Percentiles rank a stretch among this genome's conserved stretches.
phyloP scores from a whole-genome alignment of 2,329 filamentous ascomycete species.

The Fusarium chaquense region DNA sequence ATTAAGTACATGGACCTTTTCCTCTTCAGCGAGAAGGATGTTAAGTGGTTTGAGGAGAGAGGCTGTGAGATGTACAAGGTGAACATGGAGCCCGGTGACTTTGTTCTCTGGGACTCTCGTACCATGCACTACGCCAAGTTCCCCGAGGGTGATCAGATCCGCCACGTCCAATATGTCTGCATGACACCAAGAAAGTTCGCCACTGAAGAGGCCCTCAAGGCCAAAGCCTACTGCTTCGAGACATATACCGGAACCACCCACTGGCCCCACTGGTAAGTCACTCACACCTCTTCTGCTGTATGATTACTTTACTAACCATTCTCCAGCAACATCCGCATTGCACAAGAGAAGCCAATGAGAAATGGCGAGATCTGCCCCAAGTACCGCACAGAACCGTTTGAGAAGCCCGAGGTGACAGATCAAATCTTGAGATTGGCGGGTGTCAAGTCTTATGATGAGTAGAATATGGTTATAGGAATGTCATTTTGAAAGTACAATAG shows the following conservation, averaged over 20 bases:
- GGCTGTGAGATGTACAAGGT: slow-evolving; percentile 54
- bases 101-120: slow-evolving; percentile 57
- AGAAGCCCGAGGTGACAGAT: slow-evolving; percentile 38
- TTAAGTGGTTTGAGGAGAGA: slow-evolving; percentile 53
- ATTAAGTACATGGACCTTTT: slow-evolving; percentile 51
- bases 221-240: background rate
- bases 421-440: slow-evolving; percentile 35
- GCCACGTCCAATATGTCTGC: slow-evolving; percentile 36
- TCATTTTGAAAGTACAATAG: background rate
- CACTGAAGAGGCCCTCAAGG: slow-evolving; percentile 15
- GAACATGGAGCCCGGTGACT: slow-evolving; percentile 57
- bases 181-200: slow-evolving; percentile 27
- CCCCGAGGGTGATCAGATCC: slow-evolving; percentile 54
- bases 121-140: slow-evolving; percentile 58
- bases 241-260: background rate
- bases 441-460: slow-evolving; percentile 36
- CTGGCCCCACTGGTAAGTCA: slow-evolving; percentile 22
- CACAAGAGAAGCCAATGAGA: slow-evolving; percentile 42
- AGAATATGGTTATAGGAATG: background rate
- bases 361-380: slow-evolving; percentile 38
- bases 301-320: background rate
- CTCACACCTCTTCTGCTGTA: rapidly evolving
- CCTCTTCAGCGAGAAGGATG: slow-evolving; percentile 50
- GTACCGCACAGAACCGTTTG: slow-evolving; percentile 41
- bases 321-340: slow-evolving; percentile 30